Conservation (phyloP, 306 rosid species). For the Glycine latifolia region DNA sequence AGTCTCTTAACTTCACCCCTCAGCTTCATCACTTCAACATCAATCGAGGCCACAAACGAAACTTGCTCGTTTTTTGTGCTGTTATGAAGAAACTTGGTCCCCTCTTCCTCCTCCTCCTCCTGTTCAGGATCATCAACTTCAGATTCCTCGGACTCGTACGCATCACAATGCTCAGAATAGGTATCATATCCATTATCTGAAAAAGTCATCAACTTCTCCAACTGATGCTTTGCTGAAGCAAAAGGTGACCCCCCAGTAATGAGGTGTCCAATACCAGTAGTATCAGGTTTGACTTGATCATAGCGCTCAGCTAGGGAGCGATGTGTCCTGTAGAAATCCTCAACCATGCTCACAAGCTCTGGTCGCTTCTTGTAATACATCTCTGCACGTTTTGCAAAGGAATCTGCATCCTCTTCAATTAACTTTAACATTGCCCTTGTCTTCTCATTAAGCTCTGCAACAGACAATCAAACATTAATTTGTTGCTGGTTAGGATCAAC, state of each 20-base stretch:
- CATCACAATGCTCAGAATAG: conserved; percentile 61
- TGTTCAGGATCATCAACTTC: conserved; percentile 85
- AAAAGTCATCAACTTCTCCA: conserved; percentile 49
- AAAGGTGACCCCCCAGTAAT: conserved; percentile 64
- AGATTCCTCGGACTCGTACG: conserved; percentile 68
- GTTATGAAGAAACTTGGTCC: conserved; percentile 39
- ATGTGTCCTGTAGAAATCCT: conserved; percentile 82
- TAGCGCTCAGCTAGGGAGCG: conserved; percentile 79
- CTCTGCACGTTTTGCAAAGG: conserved; percentile 93
- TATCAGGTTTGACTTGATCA: conserved; percentile 74
- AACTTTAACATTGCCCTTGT: conserved; percentile 72
- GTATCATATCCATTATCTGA: conserved; percentile 62
- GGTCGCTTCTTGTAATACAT: conserved; percentile 92
- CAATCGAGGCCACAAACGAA: conserved; percentile 14
- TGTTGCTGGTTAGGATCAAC: neutral
- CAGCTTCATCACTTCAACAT: conserved; percentile 57
- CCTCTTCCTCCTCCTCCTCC: conserved; percentile 47
- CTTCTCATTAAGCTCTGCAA: conserved; percentile 73
- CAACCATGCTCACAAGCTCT: conserved; percentile 77
- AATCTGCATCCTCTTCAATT: conserved; percentile 86
- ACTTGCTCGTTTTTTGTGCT: conserved; percentile 40
- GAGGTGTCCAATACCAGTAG: conserved; percentile 61
- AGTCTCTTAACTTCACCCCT: conserved; percentile 66
- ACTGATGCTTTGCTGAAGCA: conserved; percentile 58
- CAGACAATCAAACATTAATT: conserved; percentile 12